phyloP scores from a whole-genome alignment of 805 yeast species.

The Pichia nanzhaoensis region DNA sequence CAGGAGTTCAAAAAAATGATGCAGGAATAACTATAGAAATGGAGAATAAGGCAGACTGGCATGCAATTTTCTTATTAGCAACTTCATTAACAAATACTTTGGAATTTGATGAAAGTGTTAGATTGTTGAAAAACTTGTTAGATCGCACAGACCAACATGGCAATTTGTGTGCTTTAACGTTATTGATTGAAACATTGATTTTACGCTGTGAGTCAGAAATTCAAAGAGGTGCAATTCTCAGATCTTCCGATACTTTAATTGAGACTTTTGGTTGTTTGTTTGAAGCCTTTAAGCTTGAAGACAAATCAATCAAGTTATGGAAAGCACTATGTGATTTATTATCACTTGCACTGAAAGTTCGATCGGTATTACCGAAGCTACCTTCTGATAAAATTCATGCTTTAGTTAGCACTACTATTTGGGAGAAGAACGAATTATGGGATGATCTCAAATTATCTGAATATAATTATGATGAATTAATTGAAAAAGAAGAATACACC shows the following conservation, averaged over 20 bases:
- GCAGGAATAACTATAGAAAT: slow-evolving; percentile 11
- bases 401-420: slow-evolving; percentile 20
- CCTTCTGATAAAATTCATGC: slow-evolving; percentile 36
- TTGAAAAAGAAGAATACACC: slow-evolving; percentile 29
- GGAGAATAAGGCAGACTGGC: slow-evolving; percentile 37
- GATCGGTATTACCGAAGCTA: slow-evolving; percentile 42
- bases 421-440: slow-evolving; percentile 5
- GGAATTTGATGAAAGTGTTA: slow-evolving; percentile 57
- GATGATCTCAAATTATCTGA: not conserved
- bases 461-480: slow-evolving; percentile 6
- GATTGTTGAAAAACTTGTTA: slow-evolving; percentile 38
- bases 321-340: slow-evolving; percentile 52
- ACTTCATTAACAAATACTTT: slow-evolving; percentile 55
- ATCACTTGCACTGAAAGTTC: slow-evolving; percentile 46
- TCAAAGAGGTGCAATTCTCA: slow-evolving; percentile 56
- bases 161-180: slow-evolving; percentile 38
- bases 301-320: slow-evolving; percentile 56
- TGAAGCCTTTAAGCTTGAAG: slow-evolving; percentile 18
- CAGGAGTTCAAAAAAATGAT: slow-evolving; percentile 19
- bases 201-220: slow-evolving; percentile 47
- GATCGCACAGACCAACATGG: slow-evolving; percentile 16
- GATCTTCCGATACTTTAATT: slow-evolving; percentile 46
- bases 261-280: slow-evolving; percentile 31
- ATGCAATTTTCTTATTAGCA: slow-evolving; percentile 62
- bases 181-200: slow-evolving; percentile 52